phyloP scores from a whole-genome alignment of 108 stramenopile genomes.

The Cyclotella sp. region DNA sequence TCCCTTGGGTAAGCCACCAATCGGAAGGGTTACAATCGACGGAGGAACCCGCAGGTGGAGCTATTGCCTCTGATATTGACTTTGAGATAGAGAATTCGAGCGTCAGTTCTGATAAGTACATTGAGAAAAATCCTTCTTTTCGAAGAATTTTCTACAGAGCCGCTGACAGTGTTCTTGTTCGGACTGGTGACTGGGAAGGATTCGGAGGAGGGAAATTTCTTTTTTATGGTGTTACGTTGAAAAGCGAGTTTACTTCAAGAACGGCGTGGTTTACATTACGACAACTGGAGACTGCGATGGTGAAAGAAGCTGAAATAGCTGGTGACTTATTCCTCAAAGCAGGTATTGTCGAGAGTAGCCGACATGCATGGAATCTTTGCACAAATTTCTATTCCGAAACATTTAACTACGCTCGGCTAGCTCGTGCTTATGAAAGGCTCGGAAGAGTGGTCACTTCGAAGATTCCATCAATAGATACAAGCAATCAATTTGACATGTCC shows the following conservation, averaged over 20 bases:
- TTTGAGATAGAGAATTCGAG: slow-evolving; percentile 60
- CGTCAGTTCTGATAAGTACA: slow-evolving; percentile 42
- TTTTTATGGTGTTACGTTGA: slow-evolving; percentile 79
- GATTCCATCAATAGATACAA: slow-evolving; percentile 79
- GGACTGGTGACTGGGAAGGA: slow-evolving; percentile 70
- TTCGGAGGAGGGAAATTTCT: slow-evolving; percentile 68
- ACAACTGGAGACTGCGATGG: slow-evolving; percentile 86
- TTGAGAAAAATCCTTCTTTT: slow-evolving; percentile 68
- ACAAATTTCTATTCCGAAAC: slow-evolving; percentile 81
- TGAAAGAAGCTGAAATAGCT: slow-evolving; percentile 82
- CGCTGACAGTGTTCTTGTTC: slow-evolving; percentile 73
- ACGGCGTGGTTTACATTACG: slow-evolving; percentile 74
- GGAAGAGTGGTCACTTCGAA: slow-evolving; percentile 71
- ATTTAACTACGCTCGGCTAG: slow-evolving; percentile 82
- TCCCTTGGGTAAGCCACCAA: slow-evolving; percentile 81
- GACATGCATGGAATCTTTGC: slow-evolving; percentile 78
- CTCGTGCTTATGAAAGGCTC: slow-evolving; percentile 70
- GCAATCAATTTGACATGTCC: slow-evolving; percentile 69
- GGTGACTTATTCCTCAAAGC: slow-evolving; percentile 82
- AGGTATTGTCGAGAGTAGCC: slow-evolving; percentile 83
- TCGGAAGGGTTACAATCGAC: slow-evolving; percentile 69
- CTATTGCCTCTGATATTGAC: slow-evolving; percentile 45
- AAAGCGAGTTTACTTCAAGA: slow-evolving; percentile 70
- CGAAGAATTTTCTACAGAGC: slow-evolving; percentile 86
- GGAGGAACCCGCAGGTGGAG: slow-evolving; percentile 63